Conservation (phyloP, 352 stramenopile species). For the Phytophthora foliorum region DNA sequence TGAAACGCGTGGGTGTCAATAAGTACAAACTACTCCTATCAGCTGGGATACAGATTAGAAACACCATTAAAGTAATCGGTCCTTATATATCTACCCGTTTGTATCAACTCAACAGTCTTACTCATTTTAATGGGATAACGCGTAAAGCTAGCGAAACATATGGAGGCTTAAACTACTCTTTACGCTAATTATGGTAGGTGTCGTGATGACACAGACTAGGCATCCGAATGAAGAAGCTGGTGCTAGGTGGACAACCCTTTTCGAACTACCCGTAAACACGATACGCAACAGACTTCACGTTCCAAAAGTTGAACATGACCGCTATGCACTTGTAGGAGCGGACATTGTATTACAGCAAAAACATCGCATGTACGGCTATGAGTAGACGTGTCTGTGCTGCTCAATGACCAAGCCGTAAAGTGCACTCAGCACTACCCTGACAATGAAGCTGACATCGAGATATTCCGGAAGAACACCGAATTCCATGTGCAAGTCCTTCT, state of each 20-base stretch:
- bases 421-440: constrained; percentile 13
- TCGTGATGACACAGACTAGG: too few species aligned
- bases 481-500: constrained; percentile 3
- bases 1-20: too few species aligned
- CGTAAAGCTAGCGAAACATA: too few species aligned
- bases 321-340: background rate
- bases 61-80: too few species aligned
- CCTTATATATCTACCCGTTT: too few species aligned
- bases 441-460: constrained; percentile 12
- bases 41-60: too few species aligned
- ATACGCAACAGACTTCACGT: constrained; percentile 32
- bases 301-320: constrained; percentile 30
- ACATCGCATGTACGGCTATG: constrained; percentile 28
- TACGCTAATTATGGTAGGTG: too few species aligned
- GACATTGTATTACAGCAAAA: constrained; percentile 20
- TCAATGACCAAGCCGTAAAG: constrained; percentile 20
- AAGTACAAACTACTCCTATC: too few species aligned
- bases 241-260: constrained; percentile 15
- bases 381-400: constrained; percentile 29
- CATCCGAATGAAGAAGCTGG: constrained; percentile 11
- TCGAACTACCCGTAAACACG: constrained; percentile 6
- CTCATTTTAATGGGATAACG: too few species aligned
- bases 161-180: too few species aligned
- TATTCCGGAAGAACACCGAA: constrained; percentile 12
- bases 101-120: too few species aligned